Percentiles rank a stretch among this genome's conserved stretches.
Evolutionary conservation across 345 rosid genomes (phyloP).

Genomic region (Melaleuca quinquenervia): DNA sequence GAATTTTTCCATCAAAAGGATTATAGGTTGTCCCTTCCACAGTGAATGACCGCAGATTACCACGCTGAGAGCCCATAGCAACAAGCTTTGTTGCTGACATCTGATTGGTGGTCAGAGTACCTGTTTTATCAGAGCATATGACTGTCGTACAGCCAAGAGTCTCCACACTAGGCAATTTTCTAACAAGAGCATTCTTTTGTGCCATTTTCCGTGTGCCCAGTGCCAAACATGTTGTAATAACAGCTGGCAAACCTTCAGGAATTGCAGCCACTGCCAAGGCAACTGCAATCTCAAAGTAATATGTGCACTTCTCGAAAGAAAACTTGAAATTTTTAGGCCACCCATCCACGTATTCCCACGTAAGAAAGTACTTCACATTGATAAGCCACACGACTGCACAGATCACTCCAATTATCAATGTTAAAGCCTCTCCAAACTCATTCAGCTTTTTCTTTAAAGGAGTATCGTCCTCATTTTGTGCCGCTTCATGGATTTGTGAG

Average conservation of each 20-base stretch:
- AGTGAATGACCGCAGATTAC: slow-evolving; percentile 55
- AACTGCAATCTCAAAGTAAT: slow-evolving; percentile 95
- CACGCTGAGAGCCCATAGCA: slow-evolving; percentile 69
- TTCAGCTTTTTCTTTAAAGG: slow-evolving; percentile 91
- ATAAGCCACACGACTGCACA: slow-evolving; percentile 93
- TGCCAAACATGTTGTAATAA: slow-evolving; percentile 90
- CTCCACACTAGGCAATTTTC: slow-evolving; percentile 91
- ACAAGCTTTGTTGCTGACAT: slow-evolving; percentile 82
- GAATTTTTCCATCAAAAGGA: slow-evolving; percentile 78
- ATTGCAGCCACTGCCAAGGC: slow-evolving; percentile 97
- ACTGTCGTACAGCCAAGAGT: slow-evolving; percentile 96
- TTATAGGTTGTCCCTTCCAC: slow-evolving; percentile 80
- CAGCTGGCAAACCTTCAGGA: slow-evolving; percentile 97
- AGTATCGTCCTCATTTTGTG: slow-evolving; percentile 79
- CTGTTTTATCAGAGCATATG: slow-evolving; percentile 90
- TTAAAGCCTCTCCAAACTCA: slow-evolving; percentile 77
- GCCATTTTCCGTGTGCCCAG: slow-evolving; percentile 98
- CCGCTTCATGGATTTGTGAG: slow-evolving; percentile 87
- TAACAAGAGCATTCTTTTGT: slow-evolving; percentile 73
- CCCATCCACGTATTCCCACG: slow-evolving; percentile 90
- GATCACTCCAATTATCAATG: slow-evolving; percentile 66
- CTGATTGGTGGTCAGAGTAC: slow-evolving; percentile 88
- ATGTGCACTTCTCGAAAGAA: slow-evolving; percentile 95
- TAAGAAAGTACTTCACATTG: slow-evolving; percentile 80
- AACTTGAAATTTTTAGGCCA: slow-evolving; percentile 84